Evolutionary conservation across 192 early-diverging fungal genomes (phyloP), one percentile per base, ranked within the genome.

Genomic region (Coemansia sp.): DNA sequence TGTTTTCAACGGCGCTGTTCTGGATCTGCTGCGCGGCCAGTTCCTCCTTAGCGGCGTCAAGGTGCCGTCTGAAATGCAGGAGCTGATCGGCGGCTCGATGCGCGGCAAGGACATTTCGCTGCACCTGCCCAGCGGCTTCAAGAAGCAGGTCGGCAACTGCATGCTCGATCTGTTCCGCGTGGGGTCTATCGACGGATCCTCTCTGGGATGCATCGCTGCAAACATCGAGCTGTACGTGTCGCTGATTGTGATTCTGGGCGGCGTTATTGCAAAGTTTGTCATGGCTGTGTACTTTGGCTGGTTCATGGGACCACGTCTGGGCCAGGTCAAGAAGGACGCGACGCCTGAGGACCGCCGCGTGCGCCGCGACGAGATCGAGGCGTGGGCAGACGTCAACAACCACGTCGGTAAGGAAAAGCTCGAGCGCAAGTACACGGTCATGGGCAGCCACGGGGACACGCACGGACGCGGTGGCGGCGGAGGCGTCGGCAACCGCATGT

Each of bases 211-310:
- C 78, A 90, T 94, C 43, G 85, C 92, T 3, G 89, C 93, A 0
- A 88, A 91, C 58, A 89, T 97, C 51, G 84, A 92, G 7, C 79
- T 95, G 17, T 95, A 91, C 61, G 85, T 92, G 8, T 93, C 94
- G 34, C 84, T 95, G 55, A 81, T 88, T 20, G 81, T 92, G 51
- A 88, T 90, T 61, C 66, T 91, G 52, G 89, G 85, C 28, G 85
- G 86, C 14, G 87, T 91, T 55, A 71, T 88, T 33, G 85, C 87
- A 61, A 90, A 89, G 72, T 96, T 96, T 67, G 72, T 85, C 65
- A 80, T 92, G 68, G 93, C 94, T 0, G 76, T 95, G 33, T 75
- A 88, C 39, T 95, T 94, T 83, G 88, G 88, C 34, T 95, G 94
- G 94, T 86, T 92, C 75, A 77, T 94, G 66, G 88, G 88, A 32